A percentile compares a stretch with the other conserved stretches of the same genome.
phyloP scores from a whole-genome alignment of 768 basidiomycete genomes.

The Austroboletus eburneus region DNA sequence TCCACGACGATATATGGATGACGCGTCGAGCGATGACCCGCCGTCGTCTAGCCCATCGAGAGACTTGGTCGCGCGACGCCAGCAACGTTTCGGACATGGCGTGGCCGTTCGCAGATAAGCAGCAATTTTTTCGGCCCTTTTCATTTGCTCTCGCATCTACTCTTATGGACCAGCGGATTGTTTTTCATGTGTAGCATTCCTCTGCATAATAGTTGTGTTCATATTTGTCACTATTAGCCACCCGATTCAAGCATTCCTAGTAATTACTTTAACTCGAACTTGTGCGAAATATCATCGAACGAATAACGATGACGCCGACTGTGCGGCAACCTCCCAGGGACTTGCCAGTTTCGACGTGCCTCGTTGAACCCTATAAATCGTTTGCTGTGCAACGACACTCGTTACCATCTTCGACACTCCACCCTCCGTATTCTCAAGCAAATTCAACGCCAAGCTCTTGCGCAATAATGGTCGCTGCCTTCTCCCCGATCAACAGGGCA shows the following conservation, averaged over 20 bases:
- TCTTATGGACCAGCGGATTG: conserved; percentile 4
- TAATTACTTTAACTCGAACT: neutral
- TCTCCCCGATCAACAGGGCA: conserved; percentile 50
- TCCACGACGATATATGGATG: conserved; percentile 38
- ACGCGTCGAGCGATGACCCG: conserved; percentile 48
- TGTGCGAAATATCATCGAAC: conserved; percentile 41
- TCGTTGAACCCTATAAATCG: no score
- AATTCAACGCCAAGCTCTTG: no score
- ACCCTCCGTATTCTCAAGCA: no score
- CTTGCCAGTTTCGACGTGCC: no score
- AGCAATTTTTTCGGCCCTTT: conserved; percentile 8
- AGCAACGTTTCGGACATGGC: conserved; percentile 29
- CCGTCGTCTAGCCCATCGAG: conserved; percentile 45
- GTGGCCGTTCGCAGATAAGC: conserved; percentile 5
- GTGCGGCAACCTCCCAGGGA: no score
- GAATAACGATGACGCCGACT: no score
- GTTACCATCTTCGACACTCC: no score
- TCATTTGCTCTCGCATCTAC: conserved; percentile 17
- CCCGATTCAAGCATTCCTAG: conserved; percentile 5
- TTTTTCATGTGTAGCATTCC: conserved; percentile 23
- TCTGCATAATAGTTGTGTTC: conserved; percentile 18
- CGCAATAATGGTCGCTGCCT: conserved; percentile 56
- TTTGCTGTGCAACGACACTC: no score
- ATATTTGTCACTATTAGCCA: conserved; percentile 4
- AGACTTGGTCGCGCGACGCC: conserved; percentile 38